phyloP scores from a whole-genome alignment of 176 grass and related monocot species.

The Ensete ventricosum region DNA sequence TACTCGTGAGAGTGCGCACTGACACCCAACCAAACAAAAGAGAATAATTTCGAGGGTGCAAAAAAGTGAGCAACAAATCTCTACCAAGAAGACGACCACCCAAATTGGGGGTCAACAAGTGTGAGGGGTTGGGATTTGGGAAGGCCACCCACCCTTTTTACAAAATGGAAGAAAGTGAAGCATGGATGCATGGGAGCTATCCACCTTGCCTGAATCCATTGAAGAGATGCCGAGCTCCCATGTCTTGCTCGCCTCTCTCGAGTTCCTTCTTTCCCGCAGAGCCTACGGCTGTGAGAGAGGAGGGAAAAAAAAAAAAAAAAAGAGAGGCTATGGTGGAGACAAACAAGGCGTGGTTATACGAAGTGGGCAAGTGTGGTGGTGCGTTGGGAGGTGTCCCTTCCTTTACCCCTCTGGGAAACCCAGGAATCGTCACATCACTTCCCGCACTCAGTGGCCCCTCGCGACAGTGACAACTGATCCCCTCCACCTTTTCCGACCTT shows the following conservation, averaged over 20 bases:
- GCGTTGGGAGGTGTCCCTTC: background rate
- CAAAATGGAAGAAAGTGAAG: background rate
- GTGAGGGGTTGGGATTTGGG: background rate
- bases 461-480: constrained; percentile 13
- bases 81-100: background rate
- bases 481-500: background rate
- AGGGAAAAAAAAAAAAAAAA: too few species aligned
- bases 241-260: background rate
- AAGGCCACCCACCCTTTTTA: background rate
- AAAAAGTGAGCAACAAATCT: background rate
- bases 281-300: background rate
- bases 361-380: constrained; percentile 6
- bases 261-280: background rate
- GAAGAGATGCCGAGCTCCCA: background rate
- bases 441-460: constrained; percentile 7
- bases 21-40: background rate
- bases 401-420: constrained; percentile 10
- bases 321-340: constrained; percentile 7
- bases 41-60: background rate
- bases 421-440: constrained; percentile 20
- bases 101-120: background rate
- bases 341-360: background rate
- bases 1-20: background rate
- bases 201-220: too few species aligned
- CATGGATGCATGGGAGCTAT: too few species aligned